Base-by-base conservation (phyloP, 108 stramenopile species). In the Nannochloropsis salina region DNA sequence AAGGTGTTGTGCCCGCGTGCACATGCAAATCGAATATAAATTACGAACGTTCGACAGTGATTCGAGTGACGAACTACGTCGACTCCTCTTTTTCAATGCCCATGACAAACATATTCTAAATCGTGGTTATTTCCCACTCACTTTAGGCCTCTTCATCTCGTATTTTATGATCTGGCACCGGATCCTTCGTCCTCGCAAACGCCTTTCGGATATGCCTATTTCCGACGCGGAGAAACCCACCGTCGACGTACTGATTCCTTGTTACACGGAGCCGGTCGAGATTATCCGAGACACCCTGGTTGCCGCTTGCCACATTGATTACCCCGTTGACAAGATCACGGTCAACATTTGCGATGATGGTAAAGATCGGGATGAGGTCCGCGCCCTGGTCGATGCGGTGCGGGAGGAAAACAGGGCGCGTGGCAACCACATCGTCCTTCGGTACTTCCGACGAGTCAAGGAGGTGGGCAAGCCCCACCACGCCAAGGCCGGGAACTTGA, bases 401-500 rank as follows among this genome's bases (percentile, higher is more conserved):
- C 61, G 61, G 61, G 61, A 74, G 61, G 61, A 74, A 8, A 74
- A 74, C 8, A 74, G n/a, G 61, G 61, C 61, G 61, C 61, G 61
- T 74, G 61, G 61, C 4, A 74, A 74, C 8, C 61, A 74, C 61
- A 2, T 74, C 0, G 61, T 74, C 61, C 61, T 74, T 3, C 61
- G 61, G 3, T 74, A 74, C 61, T 74, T 74, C 61, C 61, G 61
- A 15, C 61, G 61, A 4, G 61, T 74, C 61, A 74, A 74, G 61
- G 61, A 74, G 61, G 61, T 8, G 61, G 61, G 61, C 6, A 74
- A 74, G 8, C 61, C 61, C 4, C 61, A 74, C 61, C 61, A 74
- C 61, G 61, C 61, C 61, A 74, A 74, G 61, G 61, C 61, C 61
- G 61, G 61, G n/a, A 74, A 74, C 61, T 74, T 74, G 61, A 74